Evolutionary conservation across 31 red algal genomes (phyloP), one percentile per base, ranked within the genome.

Genomic region (Porphyra umbilicalis): DNA sequence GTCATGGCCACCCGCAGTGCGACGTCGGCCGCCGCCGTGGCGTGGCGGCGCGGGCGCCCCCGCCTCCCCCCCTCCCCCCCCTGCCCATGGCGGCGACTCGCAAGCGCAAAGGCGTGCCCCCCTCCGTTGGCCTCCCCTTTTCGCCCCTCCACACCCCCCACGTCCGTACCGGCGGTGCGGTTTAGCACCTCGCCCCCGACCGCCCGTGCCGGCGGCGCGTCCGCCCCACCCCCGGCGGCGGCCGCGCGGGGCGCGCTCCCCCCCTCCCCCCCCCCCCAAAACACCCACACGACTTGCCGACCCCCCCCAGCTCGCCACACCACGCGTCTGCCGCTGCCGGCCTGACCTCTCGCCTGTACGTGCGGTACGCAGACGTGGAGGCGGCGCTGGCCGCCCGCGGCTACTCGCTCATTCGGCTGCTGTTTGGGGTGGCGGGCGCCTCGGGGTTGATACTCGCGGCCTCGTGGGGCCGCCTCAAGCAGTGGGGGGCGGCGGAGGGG

Each of bases 401-500:
- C 57, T 71, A 71, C 57, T 71, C 57, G 2, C 57, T 71, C 57
- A 71, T 71, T 29, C 57, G 57, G 20, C 57, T 71, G 57, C 57
- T 71, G 0, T 1, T 25, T 4, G 57, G 57, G 25, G 57, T 71
- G 25, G 16, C 57, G 20, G 57, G 25, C 11, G 57, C 25, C 11
- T 20, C 57, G 11, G 57, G 57, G 57, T 2, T 71, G 57, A 29
- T n/a, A 4, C 57, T 71, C 13, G 57, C 57, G 2, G 57, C 57
- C 57, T n/a, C 25, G 25, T 93, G 91, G 91, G 86, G 86, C 38
- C 76, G 91, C 6, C 88, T 93, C 83, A 93, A 93, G 36, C 82
- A 84, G 38, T 93, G 91, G 91, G 91, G 91, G 25, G 91, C 91
- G 4, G 86, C 68, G 11, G 91, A 93, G 30, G 91, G 91, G 0